A percentile compares a stretch with the other conserved stretches of the same genome.
Evolutionary conservation across 1,139 yeast genomes (phyloP).

Genomic region (Yamadazyma aaseri): DNA sequence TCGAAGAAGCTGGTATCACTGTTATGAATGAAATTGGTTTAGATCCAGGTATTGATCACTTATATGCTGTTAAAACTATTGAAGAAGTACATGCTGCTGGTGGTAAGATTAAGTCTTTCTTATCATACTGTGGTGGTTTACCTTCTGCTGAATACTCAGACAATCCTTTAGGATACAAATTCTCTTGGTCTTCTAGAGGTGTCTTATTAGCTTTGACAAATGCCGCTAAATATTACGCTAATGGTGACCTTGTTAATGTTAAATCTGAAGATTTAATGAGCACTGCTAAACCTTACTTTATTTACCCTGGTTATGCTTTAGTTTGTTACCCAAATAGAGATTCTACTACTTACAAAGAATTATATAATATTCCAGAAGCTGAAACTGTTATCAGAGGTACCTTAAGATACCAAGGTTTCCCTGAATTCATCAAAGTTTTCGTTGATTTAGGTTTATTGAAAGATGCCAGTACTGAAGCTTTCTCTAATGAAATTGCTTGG

Average conservation of each 20-base stretch:
- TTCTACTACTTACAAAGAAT: slow-evolving; percentile 88
- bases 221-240: slow-evolving; percentile 84
- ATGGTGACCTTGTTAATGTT: slow-evolving; percentile 79
- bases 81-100: slow-evolving; percentile 91
- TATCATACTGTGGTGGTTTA: slow-evolving; percentile 97
- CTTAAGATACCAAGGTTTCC: slow-evolving; percentile 97
- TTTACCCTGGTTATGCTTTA: slow-evolving; percentile 92
- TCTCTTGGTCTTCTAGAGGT: slow-evolving; percentile 99
- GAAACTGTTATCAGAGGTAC: slow-evolving; percentile 97
- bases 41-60: slow-evolving; percentile 98
- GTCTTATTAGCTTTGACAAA: slow-evolving; percentile 93
- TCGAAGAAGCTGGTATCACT: slow-evolving; percentile 80
- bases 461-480: slow-evolving; percentile 65
- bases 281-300: slow-evolving; percentile 90
- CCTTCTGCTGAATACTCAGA: slow-evolving; percentile 98
- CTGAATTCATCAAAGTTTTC: slow-evolving; percentile 91
- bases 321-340: slow-evolving; percentile 98
- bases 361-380: slow-evolving; percentile 95
- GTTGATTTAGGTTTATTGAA: slow-evolving; percentile 92
- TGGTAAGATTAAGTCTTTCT: slow-evolving; percentile 90
- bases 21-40: slow-evolving; percentile 93
- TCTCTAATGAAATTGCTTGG: slow-evolving; percentile 70
- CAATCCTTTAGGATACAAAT: slow-evolving; percentile 97
- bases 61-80: slow-evolving; percentile 96
- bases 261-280: slow-evolving; percentile 92